phyloP scores from a whole-genome alignment of 2,329 filamentous ascomycete species.

The Colletotrichum gigasporum region DNA sequence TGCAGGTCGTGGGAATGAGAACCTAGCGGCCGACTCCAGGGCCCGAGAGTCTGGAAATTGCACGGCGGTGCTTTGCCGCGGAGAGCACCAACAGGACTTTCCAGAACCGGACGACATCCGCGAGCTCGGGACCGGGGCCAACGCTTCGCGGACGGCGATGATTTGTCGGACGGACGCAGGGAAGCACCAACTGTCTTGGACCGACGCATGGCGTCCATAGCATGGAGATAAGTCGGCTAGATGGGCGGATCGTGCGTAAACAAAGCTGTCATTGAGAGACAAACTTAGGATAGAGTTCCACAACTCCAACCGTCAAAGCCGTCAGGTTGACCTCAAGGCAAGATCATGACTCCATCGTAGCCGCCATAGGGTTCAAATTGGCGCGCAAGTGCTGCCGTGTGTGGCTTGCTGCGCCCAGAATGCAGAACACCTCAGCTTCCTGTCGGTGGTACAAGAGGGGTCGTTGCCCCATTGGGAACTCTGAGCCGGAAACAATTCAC shows the following conservation, averaged over 20 bases:
- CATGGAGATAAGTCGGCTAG: conserved; percentile 4
- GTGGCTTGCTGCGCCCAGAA: neutral
- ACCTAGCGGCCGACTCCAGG: neutral
- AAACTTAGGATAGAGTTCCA: neutral
- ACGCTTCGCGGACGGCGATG: conserved; percentile 8
- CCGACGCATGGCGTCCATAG: conserved; percentile 16
- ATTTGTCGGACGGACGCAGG: conserved; percentile 23
- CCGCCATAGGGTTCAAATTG: conserved; percentile 7
- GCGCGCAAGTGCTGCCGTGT: conserved; percentile 9
- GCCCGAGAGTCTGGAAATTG: conserved; percentile 25
- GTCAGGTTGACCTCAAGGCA: neutral
- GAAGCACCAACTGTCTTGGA: conserved; percentile 7
- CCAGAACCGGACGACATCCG: conserved; percentile 21
- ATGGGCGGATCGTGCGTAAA: neutral
- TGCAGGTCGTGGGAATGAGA: neutral
- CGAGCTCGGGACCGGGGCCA: neutral
- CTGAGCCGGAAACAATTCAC: neutral
- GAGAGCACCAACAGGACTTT: conserved; percentile 25
- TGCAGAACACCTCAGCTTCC: neutral
- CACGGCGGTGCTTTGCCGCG: conserved; percentile 26
- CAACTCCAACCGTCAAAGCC: neutral
- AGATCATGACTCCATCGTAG: neutral
- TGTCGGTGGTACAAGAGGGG: neutral
- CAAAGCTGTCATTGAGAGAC: neutral
- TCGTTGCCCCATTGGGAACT: neutral